Evolutionary conservation across 2,329 filamentous ascomycete species (phyloP), one percentile per base, ranked within the genome.

Genomic region (Claviceps pazoutovae): DNA sequence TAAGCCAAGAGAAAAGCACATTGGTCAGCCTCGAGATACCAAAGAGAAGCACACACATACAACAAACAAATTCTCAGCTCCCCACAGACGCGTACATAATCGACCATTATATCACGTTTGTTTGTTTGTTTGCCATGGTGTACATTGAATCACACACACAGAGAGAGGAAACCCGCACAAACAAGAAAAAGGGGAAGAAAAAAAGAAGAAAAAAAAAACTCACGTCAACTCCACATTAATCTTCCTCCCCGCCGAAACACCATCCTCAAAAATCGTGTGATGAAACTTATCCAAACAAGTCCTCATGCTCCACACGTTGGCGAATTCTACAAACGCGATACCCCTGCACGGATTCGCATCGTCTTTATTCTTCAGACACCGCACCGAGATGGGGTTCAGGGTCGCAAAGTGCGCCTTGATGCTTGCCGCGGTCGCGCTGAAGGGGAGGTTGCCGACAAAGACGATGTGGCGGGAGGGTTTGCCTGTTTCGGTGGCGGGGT

Each of bases 201-300:
- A 38, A 48, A 36, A 39, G n/a, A 47, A 23, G 38, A 51, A 26
- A 21, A 36, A 21, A 46, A 39, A 38, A 39, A 76, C 82, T 68
- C 68, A 88, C 78, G 89, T 95, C 58, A 97, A 70, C 70, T 96
- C 91, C 26, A 96, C 86, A 64, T 95, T 96, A 61, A 97, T 94
- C 68, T 83, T 86, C 60, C 91, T 75, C 49, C 82, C 71, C 16
- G 71, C 65, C 43, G 70, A 73, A 16, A 68, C 55, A 56, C 73
- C 71, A 67, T 82, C 73, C 64, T 74, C 68, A 64, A 96, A 94
- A 56, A 76, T 76, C 54, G 81, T 85, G 70, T 96, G 90, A 70
- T 97, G 90, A 70, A 91, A 91, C 57, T 88, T 81, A 68, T 90
- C 87, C 55, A 97, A 75, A 63, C 88, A 95, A 36, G 88, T 93